These are phyloP conservation scores for Rosellinia necatrix DNA, from an alignment of 2,329 filamentous ascomycete species.

Conservation along the genomic window DNA sequence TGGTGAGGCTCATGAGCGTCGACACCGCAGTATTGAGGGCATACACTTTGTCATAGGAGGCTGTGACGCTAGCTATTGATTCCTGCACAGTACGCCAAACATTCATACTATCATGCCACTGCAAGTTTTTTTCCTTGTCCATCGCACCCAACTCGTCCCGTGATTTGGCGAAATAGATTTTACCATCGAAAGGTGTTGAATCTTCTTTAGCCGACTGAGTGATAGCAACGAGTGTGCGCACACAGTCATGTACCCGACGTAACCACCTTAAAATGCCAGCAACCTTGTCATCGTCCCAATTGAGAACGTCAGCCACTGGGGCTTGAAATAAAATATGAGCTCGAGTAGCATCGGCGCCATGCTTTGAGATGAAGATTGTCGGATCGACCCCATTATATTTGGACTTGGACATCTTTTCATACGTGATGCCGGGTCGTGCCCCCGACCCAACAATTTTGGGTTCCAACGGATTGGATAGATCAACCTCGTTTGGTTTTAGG, in stretches of 20 bases:
- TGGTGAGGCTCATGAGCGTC: conserved; percentile 81
- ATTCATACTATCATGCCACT: conserved; percentile 52
- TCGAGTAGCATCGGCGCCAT: conserved; percentile 82
- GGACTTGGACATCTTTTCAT: conserved; percentile 94
- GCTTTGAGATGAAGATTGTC: conserved; percentile 68
- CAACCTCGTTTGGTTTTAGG: conserved; percentile 75
- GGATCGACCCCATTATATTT: conserved; percentile 93
- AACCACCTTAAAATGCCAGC: conserved; percentile 83
- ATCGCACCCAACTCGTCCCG: conserved; percentile 40
- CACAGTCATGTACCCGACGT: conserved; percentile 65
- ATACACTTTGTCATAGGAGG: conserved; percentile 72
- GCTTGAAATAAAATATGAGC: conserved; percentile 91
- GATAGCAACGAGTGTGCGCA: conserved; percentile 41
- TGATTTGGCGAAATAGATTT: conserved; percentile 45
- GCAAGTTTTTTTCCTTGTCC: conserved; percentile 30
- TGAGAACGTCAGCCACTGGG: conserved; percentile 79
- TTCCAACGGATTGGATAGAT: conserved; percentile 58
- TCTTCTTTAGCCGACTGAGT: not conserved
- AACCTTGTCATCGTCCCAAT: conserved; percentile 87
- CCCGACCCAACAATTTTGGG: conserved; percentile 68
- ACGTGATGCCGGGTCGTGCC: conserved; percentile 64
- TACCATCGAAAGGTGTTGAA: conserved; percentile 32
- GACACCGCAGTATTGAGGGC: conserved; percentile 83
- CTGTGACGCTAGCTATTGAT: conserved; percentile 69
- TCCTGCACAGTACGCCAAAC: conserved; percentile 71